Percentiles rank a stretch among this genome's conserved stretches.
Evolutionary conservation across 495 filamentous ascomycete species (phyloP).

Genomic region (Tuber umbilicatum): DNA sequence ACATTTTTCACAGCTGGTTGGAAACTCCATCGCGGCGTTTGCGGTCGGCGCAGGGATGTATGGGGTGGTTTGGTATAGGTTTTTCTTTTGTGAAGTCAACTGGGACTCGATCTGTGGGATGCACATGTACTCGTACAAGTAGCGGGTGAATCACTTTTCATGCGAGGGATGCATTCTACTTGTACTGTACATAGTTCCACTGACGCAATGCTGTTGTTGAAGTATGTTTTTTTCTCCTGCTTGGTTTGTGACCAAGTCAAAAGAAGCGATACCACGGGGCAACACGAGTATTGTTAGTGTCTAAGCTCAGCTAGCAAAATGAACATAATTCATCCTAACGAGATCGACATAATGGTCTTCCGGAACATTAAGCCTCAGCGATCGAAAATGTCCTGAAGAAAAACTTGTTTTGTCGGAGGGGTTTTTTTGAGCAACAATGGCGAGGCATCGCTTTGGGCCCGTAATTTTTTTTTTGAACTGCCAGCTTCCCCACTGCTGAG

Average conservation of each 20-base stretch:
- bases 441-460: background rate
- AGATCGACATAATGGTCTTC: background rate
- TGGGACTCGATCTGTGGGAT: background rate
- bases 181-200: background rate
- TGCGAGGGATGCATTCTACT: background rate
- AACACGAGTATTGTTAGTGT: background rate
- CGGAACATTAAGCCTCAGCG: background rate
- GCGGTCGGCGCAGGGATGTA: background rate
- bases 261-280: background rate
- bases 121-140: too few relatives aligned
- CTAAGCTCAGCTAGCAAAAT: background rate
- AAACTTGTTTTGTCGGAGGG: background rate
- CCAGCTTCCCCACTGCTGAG: background rate
- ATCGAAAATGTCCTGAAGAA: background rate
- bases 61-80: background rate
- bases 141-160: background rate
- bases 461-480: background rate
- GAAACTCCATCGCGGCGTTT: background rate
- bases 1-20: background rate
- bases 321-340: background rate
- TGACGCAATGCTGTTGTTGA: background rate
- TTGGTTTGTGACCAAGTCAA: background rate
- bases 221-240: background rate
- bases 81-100: background rate
- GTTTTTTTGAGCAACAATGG: background rate